Conservation (phyloP, 1,139 yeast species). For the Debaryomyces fabryi region DNA sequence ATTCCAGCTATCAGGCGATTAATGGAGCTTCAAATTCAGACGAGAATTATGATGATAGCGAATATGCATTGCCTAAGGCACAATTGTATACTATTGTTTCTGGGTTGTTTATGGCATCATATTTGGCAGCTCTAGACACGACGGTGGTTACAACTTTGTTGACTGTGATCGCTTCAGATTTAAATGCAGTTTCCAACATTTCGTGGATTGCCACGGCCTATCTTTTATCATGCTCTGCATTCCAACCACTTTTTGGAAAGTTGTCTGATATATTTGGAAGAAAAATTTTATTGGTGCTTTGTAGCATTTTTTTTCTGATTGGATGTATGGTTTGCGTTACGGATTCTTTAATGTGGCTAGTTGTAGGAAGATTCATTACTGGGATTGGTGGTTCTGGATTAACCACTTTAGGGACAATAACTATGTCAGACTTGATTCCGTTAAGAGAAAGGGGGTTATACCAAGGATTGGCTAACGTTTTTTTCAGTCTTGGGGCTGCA, state of each 20-base stretch:
- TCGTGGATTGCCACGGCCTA: constrained; percentile 54
- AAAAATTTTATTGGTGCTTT: constrained; percentile 42
- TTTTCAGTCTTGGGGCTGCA: constrained; percentile 54
- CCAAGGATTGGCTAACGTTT: constrained; percentile 56
- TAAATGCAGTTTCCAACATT: constrained; percentile 41
- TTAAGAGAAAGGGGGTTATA: constrained; percentile 54
- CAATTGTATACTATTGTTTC: constrained; percentile 36
- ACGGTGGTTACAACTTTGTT: constrained; percentile 49
- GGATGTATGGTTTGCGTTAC: constrained; percentile 48
- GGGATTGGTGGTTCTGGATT: constrained; percentile 64
- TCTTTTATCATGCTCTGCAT: constrained; percentile 46
- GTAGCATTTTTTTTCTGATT: constrained; percentile 38
- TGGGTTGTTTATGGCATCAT: constrained; percentile 41
- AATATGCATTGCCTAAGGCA: constrained; percentile 36
- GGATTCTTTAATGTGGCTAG: constrained; percentile 47
- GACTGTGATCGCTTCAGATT: constrained; percentile 47
- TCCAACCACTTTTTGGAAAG: constrained; percentile 80
- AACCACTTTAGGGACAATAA: constrained; percentile 51
- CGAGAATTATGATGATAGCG: constrained; percentile 21
- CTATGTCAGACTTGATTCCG: constrained; percentile 56
- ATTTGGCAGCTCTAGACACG: constrained; percentile 47
- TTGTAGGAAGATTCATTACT: constrained; percentile 58
- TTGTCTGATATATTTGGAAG: constrained; percentile 86
- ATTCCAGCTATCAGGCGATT: constrained; percentile 17
- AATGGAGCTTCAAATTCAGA: constrained; percentile 10